Evolutionary conservation across 176 grass and related monocot genomes (phyloP).

Genomic region (Secale cereale): DNA sequence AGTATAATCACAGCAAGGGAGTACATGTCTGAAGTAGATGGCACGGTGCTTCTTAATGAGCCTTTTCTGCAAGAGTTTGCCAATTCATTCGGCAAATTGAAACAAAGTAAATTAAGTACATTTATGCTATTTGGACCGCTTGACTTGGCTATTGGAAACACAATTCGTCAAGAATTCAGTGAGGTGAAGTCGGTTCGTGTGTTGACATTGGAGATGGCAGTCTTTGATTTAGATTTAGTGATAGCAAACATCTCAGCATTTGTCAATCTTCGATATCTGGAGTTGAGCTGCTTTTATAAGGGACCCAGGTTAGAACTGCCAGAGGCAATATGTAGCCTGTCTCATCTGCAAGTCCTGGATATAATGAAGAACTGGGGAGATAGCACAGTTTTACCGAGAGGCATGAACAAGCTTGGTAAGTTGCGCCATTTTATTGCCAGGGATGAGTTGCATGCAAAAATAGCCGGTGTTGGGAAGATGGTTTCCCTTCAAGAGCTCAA

Average conservation of each 20-base stretch:
- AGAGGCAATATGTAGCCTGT: not conserved
- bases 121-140: not conserved
- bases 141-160: not conserved
- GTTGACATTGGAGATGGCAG: not conserved
- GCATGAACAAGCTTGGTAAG: constrained; percentile 11
- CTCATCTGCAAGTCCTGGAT: constrained; percentile 17
- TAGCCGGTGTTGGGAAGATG: not conserved
- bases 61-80: not conserved
- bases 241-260: not conserved
- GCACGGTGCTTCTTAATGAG: not conserved
- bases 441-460: not conserved
- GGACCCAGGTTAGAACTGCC: not conserved
- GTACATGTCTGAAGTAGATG: not conserved
- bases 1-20: not conserved
- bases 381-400: not conserved
- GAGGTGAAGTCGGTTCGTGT: not conserved
- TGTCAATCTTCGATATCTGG: constrained; percentile 19
- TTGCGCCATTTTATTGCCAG: not conserved
- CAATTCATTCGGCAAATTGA: not conserved
- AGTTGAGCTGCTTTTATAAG: not conserved
- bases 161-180: not conserved
- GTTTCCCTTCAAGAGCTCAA: constrained; percentile 24
- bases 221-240: not conserved
- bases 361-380: constrained; percentile 7
- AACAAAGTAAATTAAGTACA: not conserved